phyloP scores from a whole-genome alignment of 2,329 filamentous ascomycete genomes.

The Gaeumannomyces tritici region DNA sequence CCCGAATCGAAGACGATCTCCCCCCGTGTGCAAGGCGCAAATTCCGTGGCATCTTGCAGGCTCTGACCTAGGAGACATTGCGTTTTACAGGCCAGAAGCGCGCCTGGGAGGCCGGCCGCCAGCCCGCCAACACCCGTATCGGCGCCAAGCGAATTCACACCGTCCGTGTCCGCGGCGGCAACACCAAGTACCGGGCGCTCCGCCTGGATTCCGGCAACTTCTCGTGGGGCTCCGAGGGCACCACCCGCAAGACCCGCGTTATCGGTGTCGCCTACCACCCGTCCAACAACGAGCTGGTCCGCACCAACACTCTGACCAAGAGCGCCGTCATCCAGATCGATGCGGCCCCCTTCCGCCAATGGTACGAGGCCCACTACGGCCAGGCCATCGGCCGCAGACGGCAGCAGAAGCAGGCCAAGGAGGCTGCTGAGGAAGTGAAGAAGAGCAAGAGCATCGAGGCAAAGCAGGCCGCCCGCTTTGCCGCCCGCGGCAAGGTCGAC shows the following conservation, averaged over 20 bases:
- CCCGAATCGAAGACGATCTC: constrained; percentile 8
- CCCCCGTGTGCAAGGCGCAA: background rate
- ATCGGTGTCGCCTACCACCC: constrained; percentile 98
- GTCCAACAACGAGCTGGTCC: constrained; percentile 99
- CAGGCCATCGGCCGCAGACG: constrained; percentile 79
- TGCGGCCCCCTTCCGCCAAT: constrained; percentile 97
- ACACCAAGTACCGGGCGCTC: constrained; percentile 99
- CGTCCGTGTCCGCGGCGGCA: constrained; percentile 54
- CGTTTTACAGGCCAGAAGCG: constrained; percentile 73
- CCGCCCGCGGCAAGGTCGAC: constrained; percentile 87
- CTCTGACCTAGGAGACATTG: constrained; percentile 53
- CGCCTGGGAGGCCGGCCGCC: constrained; percentile 99
- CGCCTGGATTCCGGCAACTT: constrained; percentile 99
- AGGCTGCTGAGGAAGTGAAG: constrained; percentile 61
- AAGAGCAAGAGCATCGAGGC: constrained; percentile 93
- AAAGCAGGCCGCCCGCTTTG: constrained; percentile 87
- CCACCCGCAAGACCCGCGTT: constrained; percentile 98
- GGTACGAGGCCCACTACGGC: constrained; percentile 99
- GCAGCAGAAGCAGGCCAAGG: constrained; percentile 61
- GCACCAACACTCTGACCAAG: constrained; percentile 99
- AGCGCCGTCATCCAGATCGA: constrained; percentile 98
- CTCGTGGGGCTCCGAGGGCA: constrained; percentile 96
- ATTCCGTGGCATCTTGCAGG: constrained; percentile 14
- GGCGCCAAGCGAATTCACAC: constrained; percentile 47
- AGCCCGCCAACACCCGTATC: constrained; percentile 99